phyloP scores from a whole-genome alignment of 106 monocot genomes.

The Allium fistulosum region DNA sequence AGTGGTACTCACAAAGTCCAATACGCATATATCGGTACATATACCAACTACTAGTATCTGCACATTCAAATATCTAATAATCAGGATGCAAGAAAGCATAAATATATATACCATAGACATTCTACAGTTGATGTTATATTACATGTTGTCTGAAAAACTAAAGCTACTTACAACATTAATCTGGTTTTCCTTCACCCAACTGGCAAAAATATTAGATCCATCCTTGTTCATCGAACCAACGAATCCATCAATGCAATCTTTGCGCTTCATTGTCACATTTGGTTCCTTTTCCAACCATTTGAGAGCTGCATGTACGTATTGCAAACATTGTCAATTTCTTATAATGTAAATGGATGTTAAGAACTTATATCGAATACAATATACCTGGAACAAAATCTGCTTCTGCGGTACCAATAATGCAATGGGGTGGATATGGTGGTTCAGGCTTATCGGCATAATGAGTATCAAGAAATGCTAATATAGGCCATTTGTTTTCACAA shows the following conservation, averaged over 20 bases:
- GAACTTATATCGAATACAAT: background rate
- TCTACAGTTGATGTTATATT: no score
- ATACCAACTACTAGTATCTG: background rate
- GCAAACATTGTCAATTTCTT: background rate
- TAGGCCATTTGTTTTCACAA: conserved; percentile 63
- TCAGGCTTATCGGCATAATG: conserved; percentile 78
- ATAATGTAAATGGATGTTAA: background rate
- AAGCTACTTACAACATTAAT: conserved; percentile 49
- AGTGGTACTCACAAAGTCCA: conserved; percentile 27
- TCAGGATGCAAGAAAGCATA: no score
- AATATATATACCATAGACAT: no score
- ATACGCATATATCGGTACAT: conserved; percentile 2
- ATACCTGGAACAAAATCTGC: conserved; percentile 81
- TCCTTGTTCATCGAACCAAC: conserved; percentile 59
- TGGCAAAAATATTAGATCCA: conserved; percentile 65
- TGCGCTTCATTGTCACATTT: conserved; percentile 56
- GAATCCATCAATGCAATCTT: conserved; percentile 80
- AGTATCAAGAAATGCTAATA: conserved; percentile 74
- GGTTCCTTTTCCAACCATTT: conserved; percentile 75
- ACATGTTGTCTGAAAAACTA: no score
- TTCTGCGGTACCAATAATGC: conserved; percentile 79
- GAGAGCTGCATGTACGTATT: conserved; percentile 32
- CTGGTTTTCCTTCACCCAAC: conserved; percentile 57
- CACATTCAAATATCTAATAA: background rate
- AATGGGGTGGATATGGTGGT: conserved; percentile 87